Conservation (phyloP, 768 basidiomycete genomes). For the Rhodotorula kratochvilovae region DNA sequence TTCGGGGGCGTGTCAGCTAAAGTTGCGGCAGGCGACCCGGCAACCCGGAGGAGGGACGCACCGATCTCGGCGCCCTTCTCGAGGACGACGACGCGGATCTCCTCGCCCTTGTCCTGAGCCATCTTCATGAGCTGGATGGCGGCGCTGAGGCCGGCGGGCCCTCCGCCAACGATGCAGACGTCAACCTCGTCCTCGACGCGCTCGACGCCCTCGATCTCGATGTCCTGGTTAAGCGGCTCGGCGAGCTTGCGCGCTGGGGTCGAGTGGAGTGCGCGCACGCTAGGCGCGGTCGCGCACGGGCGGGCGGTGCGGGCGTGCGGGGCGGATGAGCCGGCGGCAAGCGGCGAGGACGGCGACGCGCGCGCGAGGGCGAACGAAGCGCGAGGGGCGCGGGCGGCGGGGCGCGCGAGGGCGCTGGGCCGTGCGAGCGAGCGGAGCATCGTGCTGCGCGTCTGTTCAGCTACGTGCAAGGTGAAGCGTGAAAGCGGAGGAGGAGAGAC, state of each 20-base stretch:
- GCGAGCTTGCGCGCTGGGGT: not conserved
- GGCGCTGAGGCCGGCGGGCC: slow-evolving; percentile 91
- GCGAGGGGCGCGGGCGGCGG: not conserved
- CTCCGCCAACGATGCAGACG: slow-evolving; percentile 93
- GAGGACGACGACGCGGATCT: slow-evolving; percentile 83
- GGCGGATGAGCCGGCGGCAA: not conserved
- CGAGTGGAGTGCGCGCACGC: not conserved
- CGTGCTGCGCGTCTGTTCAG: too few relatives aligned
- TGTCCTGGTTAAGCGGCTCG: slow-evolving; percentile 27
- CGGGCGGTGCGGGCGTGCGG: not conserved
- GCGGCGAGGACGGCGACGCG: not conserved
- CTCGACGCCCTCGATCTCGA: slow-evolving; percentile 55
- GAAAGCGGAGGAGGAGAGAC: not conserved
- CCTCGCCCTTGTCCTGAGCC: slow-evolving; percentile 66
- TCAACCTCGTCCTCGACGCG: slow-evolving; percentile 87
- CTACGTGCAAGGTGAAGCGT: not conserved
- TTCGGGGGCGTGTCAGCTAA: not conserved
- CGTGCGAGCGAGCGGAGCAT: not conserved
- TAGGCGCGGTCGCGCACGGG: not conserved
- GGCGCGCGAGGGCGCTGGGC: not conserved
- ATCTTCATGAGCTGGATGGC: slow-evolving; percentile 93
- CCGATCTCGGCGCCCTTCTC: slow-evolving; percentile 94
- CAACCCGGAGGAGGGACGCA: slow-evolving; percentile 49
- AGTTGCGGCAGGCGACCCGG: not conserved
- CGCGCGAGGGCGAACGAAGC: not conserved